Conservation (phyloP, 2,329 filamentous ascomycete species). For the Apiospora koreana region DNA sequence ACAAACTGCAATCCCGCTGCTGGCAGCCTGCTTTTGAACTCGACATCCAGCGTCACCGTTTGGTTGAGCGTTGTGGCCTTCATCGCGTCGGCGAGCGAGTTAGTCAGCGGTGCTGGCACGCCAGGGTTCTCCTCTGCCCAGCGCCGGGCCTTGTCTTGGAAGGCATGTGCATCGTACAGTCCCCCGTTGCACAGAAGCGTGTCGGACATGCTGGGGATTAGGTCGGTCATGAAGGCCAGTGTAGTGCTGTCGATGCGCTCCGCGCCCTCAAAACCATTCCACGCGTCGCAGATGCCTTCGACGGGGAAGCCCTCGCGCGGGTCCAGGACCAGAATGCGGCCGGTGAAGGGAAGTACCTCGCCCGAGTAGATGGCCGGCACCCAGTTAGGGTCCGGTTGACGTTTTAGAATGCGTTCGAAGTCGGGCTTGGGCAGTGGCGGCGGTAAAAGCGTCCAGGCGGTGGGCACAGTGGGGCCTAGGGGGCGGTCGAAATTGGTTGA, state of each 20-base stretch:
- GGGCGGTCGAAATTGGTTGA: slow-evolving; percentile 26
- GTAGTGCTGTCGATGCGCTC: slow-evolving; percentile 27
- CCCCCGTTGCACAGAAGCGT: too few species aligned
- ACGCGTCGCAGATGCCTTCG: slow-evolving; percentile 25
- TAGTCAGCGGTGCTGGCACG: slow-evolving; percentile 16
- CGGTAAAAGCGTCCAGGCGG: slow-evolving; percentile 20
- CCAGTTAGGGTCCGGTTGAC: slow-evolving; percentile 25
- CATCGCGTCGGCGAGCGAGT: slow-evolving; percentile 21
- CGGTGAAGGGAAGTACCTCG: slow-evolving; percentile 24
- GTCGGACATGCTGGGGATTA: background rate
- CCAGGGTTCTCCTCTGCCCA: slow-evolving; percentile 28
- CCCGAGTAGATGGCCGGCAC: slow-evolving; percentile 21
- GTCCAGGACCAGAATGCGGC: slow-evolving; percentile 20
- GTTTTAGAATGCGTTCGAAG: slow-evolving; percentile 21
- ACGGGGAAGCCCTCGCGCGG: slow-evolving; percentile 24
- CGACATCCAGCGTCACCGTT: slow-evolving; percentile 27
- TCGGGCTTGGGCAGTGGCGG: slow-evolving; percentile 24
- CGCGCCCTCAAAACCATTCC: slow-evolving; percentile 22
- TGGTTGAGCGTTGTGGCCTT: slow-evolving; percentile 19
- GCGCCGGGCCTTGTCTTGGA: slow-evolving; percentile 24
- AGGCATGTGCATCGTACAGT: slow-evolving; percentile 11
- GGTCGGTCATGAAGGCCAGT: slow-evolving; percentile 28
- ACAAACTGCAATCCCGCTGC: slow-evolving; percentile 23
- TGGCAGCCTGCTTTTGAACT: slow-evolving; percentile 28
- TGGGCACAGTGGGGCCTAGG: slow-evolving; percentile 22